Conservation (phyloP, 108 stramenopile species). For the Cylindrotheca closterium region DNA sequence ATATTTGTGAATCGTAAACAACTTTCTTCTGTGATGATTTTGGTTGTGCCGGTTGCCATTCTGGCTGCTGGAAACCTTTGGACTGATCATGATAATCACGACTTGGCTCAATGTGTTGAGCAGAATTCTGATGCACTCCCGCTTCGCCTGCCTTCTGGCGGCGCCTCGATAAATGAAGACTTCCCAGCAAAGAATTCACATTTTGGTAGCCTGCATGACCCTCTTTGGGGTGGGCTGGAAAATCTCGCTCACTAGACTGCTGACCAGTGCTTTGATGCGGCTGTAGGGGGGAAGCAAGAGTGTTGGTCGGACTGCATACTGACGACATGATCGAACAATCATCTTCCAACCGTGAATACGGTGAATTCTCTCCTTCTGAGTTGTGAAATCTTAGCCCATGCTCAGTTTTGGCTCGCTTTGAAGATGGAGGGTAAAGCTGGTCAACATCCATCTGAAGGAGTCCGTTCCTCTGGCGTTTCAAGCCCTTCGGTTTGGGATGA, state of each 20-base stretch:
- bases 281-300: neutral
- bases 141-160: neutral
- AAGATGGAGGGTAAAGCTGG: too few relatives aligned
- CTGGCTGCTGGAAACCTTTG: neutral
- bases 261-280: conserved; percentile 9
- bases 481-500: too few relatives aligned
- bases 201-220: conserved; percentile 28
- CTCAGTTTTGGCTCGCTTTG: too few relatives aligned
- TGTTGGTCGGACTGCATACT: too few relatives aligned
- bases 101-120: too few relatives aligned
- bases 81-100: neutral
- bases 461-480: too few relatives aligned
- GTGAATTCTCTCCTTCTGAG: too few relatives aligned
- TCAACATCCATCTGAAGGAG: too few relatives aligned
- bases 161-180: conserved; percentile 19
- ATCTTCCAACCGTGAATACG: too few relatives aligned
- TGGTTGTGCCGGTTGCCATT: neutral
- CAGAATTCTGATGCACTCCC: conserved; percentile 6
- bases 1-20: conserved; percentile 9
- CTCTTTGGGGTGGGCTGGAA: neutral
- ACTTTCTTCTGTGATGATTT: conserved; percentile 1
- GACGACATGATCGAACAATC: too few relatives aligned
- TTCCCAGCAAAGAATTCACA: conserved; percentile 29
- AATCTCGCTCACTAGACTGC: conserved; percentile 1
- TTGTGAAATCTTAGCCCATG: too few relatives aligned